Percentiles rank a stretch among this genome's conserved stretches.
Evolutionary conservation across 257 asterid genomes (phyloP).

Genomic region (Ilex aquifolium): DNA sequence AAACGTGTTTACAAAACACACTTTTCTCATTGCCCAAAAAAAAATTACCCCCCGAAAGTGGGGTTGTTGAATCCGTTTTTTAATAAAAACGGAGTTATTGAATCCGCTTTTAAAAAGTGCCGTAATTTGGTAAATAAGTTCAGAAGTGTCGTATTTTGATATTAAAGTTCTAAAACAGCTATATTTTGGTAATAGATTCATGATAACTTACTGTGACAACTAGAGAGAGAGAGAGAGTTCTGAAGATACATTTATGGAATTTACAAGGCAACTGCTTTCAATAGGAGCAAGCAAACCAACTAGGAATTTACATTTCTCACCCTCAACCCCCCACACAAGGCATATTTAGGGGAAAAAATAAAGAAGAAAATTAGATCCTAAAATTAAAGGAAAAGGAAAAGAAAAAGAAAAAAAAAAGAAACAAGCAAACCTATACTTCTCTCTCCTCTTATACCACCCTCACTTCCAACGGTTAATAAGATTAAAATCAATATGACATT

Average conservation of each 20-base stretch:
- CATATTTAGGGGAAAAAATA: conserved; percentile 3
- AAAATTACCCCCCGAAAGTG: too few species aligned
- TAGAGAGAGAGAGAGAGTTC: too few species aligned
- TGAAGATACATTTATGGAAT: neutral
- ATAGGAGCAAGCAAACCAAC: conserved; percentile 6
- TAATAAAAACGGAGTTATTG: too few species aligned
- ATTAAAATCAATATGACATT: conserved; percentile 15
- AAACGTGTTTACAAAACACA: too few species aligned
- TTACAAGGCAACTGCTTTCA: conserved; percentile 9
- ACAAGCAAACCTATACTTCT: conserved; percentile 26
- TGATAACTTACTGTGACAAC: too few species aligned
- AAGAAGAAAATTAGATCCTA: conserved; percentile 1
- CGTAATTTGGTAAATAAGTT: too few species aligned
- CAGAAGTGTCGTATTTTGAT: too few species aligned
- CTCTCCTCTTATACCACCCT: conserved; percentile 16
- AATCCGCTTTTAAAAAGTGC: too few species aligned
- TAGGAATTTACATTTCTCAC: conserved; percentile 10
- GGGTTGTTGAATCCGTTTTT: too few species aligned
- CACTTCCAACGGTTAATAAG: conserved; percentile 16
- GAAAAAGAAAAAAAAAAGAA: conserved; percentile 16
- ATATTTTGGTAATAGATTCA: too few species aligned
- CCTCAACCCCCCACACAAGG: conserved; percentile 1
- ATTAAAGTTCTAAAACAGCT: too few species aligned
- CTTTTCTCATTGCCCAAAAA: too few species aligned
- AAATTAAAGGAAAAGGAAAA: conserved; percentile 4